These are phyloP conservation scores for Spizellomyces sp. DNA, from an alignment of 192 early-diverging fungal species.

Conservation along the genomic window DNA sequence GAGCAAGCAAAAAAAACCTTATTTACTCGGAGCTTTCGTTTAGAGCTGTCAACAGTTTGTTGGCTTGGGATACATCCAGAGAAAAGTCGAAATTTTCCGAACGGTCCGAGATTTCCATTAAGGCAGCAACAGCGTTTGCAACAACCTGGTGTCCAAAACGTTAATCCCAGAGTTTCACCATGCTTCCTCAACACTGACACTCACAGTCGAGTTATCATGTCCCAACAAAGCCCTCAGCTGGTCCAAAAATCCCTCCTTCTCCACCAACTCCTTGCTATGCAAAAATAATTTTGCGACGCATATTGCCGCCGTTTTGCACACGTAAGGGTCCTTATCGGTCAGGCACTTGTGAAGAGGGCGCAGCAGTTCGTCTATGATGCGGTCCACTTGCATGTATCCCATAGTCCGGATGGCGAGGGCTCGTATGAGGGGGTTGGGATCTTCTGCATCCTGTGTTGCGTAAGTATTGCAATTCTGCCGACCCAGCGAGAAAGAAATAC, in stretches of 20 bases:
- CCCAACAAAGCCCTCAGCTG: constrained; percentile 81
- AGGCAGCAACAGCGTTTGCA: constrained; percentile 90
- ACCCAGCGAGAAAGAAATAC: neutral
- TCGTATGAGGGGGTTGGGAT: constrained; percentile 92
- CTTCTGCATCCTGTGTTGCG: constrained; percentile 75
- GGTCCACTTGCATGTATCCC: constrained; percentile 94
- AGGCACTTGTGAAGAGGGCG: constrained; percentile 84
- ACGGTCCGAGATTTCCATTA: constrained; percentile 92
- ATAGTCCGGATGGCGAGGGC: constrained; percentile 96
- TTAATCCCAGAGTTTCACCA: neutral
- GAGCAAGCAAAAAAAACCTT: neutral
- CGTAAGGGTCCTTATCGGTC: constrained; percentile 92
- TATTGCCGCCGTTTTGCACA: constrained; percentile 93
- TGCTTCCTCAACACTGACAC: constrained; percentile 45
- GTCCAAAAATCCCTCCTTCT: constrained; percentile 88
- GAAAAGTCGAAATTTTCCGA: constrained; percentile 83
- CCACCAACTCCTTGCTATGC: constrained; percentile 82
- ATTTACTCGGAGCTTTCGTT: constrained; percentile 94
- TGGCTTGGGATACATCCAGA: constrained; percentile 83
- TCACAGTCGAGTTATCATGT: constrained; percentile 80
- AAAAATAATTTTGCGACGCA: constrained; percentile 93
- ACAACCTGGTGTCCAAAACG: constrained; percentile 67
- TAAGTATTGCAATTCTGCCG: neutral
- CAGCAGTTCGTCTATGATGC: constrained; percentile 80
- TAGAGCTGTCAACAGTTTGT: constrained; percentile 88